Evolutionary conservation across 208 protist species (phyloP).

Genomic region (Wallacemonas sp.): DNA sequence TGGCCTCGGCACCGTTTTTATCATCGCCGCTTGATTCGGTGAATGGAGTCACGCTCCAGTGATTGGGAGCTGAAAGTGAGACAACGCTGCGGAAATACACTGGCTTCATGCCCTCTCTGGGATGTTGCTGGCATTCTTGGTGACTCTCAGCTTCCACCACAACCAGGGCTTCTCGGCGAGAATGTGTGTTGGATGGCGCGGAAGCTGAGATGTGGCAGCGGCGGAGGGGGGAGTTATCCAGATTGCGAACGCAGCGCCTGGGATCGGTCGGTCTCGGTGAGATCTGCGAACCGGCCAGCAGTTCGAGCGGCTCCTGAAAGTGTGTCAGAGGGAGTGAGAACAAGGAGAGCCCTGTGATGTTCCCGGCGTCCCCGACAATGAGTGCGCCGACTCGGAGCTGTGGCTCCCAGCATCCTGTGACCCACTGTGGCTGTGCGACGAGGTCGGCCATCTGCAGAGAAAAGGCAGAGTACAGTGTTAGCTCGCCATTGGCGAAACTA

Average conservation of each 20-base stretch:
- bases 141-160: slow-evolving; percentile 3
- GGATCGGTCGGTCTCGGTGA: neutral
- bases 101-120: neutral
- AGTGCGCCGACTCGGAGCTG: slow-evolving; percentile 1
- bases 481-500: neutral
- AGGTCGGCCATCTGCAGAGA: neutral
- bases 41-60: slow-evolving; percentile 7
- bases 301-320: neutral
- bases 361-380: neutral
- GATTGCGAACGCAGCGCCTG: neutral
- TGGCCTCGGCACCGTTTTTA: neutral
- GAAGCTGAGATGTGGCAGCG: neutral
- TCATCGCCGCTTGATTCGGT: neutral
- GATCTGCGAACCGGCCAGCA: neutral
- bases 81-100: neutral
- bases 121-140: neutral
- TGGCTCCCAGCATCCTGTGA: slow-evolving; percentile 11
- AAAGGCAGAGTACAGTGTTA: neutral
- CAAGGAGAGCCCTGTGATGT: neutral
- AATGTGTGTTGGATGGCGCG: too few species aligned
- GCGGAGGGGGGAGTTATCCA: slow-evolving; percentile 5
- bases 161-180: neutral
- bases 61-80: neutral
- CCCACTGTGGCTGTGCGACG: neutral
- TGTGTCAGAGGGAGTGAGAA: neutral